Conservation (phyloP, 768 basidiomycete genomes). For the Pleurotus tuoliensis region DNA sequence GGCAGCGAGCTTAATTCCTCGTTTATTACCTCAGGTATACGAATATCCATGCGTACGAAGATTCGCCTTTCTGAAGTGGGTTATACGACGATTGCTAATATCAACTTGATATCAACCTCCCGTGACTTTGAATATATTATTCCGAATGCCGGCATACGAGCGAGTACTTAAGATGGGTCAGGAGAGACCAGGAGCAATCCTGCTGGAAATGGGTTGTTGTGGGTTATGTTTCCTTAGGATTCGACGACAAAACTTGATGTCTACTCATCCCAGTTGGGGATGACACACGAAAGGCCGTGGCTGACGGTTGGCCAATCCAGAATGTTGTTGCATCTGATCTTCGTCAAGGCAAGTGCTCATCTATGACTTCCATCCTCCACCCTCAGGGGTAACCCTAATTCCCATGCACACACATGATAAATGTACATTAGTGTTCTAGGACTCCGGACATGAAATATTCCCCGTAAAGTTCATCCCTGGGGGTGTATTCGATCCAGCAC, state of each 20-base stretch:
- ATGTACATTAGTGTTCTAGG: conserved; percentile 47
- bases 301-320: conserved; percentile 35
- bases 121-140: conserved; percentile 12
- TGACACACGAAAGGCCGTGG: conserved; percentile 33
- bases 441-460: conserved; percentile 60
- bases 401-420: too few relatives aligned
- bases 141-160: conserved; percentile 28
- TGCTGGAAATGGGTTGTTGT: conserved; percentile 44
- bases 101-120: too few relatives aligned
- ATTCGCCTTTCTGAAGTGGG: conserved; percentile 25
- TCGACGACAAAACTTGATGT: background rate
- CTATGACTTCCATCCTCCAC: background rate
- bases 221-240: conserved; percentile 3
- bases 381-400: background rate
- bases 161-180: conserved; percentile 24
- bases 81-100: background rate
- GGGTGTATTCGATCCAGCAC: conserved; percentile 43
- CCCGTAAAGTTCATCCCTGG: conserved; percentile 54
- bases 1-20: background rate
- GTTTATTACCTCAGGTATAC: conserved; percentile 17
- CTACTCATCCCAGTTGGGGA: conserved; percentile 30
- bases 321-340: conserved; percentile 37
- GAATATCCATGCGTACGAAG: conserved; percentile 28
- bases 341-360: conserved; percentile 19
- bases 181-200: conserved; percentile 24